These are phyloP conservation scores for Peribolospora baueri DNA, from an alignment of 768 basidiomycete genomes.

Conservation along the genomic window DNA sequence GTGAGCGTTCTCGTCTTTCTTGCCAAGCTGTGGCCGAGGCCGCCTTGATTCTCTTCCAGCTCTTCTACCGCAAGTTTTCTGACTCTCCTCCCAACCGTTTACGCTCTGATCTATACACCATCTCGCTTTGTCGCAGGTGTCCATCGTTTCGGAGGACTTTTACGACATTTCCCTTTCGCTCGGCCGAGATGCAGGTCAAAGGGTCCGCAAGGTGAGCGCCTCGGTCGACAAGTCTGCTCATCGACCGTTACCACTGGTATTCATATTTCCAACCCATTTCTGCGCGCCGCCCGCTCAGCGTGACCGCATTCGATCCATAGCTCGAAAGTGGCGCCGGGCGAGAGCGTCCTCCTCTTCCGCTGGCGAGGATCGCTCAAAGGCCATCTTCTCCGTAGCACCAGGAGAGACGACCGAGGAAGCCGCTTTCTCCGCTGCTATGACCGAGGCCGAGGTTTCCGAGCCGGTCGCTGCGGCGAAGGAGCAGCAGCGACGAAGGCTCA, in stretches of 20 bases:
- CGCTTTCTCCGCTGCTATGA: no score
- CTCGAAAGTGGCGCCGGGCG: no score
- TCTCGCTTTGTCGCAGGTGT: conserved; percentile 21
- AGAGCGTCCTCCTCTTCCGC: no score
- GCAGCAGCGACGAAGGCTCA: no score
- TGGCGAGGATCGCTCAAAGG: no score
- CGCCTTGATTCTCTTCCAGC: not conserved
- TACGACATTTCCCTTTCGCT: conserved; percentile 78
- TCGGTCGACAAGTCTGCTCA: not conserved
- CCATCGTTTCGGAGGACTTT: conserved; percentile 79
- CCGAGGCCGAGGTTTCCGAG: no score
- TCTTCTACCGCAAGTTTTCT: not conserved
- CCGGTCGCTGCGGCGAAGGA: no score
- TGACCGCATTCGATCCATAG: no score
- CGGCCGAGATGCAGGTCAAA: conserved; percentile 51
- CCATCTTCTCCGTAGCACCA: no score
- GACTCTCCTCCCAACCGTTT: not conserved
- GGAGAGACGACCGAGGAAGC: no score
- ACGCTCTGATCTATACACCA: not conserved
- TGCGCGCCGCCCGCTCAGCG: no score
- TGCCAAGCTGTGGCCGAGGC: not conserved
- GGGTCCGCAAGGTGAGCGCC: conserved; percentile 31
- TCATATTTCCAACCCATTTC: not conserved
- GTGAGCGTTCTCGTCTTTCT: conserved; percentile 21
- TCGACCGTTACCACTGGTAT: not conserved